Evolutionary conservation across 2,329 filamentous ascomycete species (phyloP).

Genomic region (Cordyceps sp.): DNA sequence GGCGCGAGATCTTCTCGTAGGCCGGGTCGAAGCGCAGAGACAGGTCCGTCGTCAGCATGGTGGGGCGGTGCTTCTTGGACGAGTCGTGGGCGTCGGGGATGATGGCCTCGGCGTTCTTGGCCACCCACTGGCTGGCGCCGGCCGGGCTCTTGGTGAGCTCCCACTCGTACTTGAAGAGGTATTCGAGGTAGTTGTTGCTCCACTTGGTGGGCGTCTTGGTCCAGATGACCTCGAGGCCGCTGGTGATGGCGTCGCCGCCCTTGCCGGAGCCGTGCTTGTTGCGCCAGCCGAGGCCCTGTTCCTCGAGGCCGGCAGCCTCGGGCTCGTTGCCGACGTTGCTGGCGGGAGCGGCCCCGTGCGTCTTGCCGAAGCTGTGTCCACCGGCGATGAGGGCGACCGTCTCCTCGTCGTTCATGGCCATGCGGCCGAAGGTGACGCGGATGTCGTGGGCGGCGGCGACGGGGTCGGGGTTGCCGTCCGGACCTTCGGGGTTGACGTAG

Average conservation of each 20-base stretch:
- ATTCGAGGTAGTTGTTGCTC: slow-evolving; percentile 59
- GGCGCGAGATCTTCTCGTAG: slow-evolving; percentile 62
- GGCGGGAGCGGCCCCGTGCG: slow-evolving; percentile 52
- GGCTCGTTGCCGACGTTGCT: slow-evolving; percentile 53
- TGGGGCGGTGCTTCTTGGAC: slow-evolving; percentile 56
- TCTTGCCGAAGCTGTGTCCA: slow-evolving; percentile 68
- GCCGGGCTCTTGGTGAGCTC: slow-evolving; percentile 59
- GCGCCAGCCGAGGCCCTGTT: slow-evolving; percentile 58
- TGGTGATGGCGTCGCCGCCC: slow-evolving; percentile 58
- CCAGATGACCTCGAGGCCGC: slow-evolving; percentile 66
- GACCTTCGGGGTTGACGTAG: slow-evolving; percentile 69
- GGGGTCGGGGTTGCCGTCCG: slow-evolving; percentile 55
- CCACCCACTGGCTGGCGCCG: slow-evolving; percentile 62
- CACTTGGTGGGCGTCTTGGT: slow-evolving; percentile 60
- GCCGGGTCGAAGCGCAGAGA: slow-evolving; percentile 52
- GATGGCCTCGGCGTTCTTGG: slow-evolving; percentile 47
- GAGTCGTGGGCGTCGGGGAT: slow-evolving; percentile 57
- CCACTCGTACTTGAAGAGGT: slow-evolving; percentile 67
- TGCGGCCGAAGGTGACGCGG: slow-evolving; percentile 56
- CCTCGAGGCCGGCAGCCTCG: slow-evolving; percentile 42
- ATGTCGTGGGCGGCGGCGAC: slow-evolving; percentile 55
- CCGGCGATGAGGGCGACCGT: slow-evolving; percentile 66
- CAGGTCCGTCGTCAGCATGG: slow-evolving; percentile 62
- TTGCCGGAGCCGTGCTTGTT: slow-evolving; percentile 49
- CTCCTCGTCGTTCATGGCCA: slow-evolving; percentile 75